Base-by-base conservation (phyloP, 2,329 filamentous ascomycete species). In the Sporothrix phasma region DNA sequence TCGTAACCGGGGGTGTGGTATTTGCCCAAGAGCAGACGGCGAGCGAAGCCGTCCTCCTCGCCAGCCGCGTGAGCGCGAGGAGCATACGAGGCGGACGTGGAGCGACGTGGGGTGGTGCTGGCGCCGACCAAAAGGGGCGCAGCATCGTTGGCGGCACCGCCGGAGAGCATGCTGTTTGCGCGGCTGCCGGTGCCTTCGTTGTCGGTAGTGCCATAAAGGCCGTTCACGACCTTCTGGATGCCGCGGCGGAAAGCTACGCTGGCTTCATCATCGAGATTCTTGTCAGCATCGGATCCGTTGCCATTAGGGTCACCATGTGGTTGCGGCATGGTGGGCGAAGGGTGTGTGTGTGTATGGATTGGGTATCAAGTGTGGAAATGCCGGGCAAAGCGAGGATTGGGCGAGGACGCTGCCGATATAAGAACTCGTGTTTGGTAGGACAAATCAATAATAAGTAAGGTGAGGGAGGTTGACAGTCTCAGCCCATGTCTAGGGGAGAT, bases 1-100 rank as follows among this genome's bases (percentile, higher is more conserved):
- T 84, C 74, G 63, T 75, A 75, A 58, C 83, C 83, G 1, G 83
- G 83, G 0, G 81, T 85, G 66, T 77, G 73, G 26, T 74, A 76
- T 54, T 73, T 71, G 69, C 83, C 76, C 67, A 86, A 76, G 10
- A 69, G 59, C 71, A 85, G 65, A 17, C 68, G 70, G 56, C 66
- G 69, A 65, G 69, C 70, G 53, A 73, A 72, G 64, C 68, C 67
- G 49, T 59, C 63, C n/a, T 63, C 66, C 56, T 65, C 34, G 45
- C 29, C 29, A 34, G 19, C 46, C 19, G n/a, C 64, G 34, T 67
- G 67, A 45, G 11, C 17, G 45, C 26, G 34, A 5, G 39, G 46
- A 29, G 19, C n/a, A 15, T 51, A 51, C 11, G 58, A 22, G 6
- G 10, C 45, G 7, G 51, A 22, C 10, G 46, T 37, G 39, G 31